Percentiles rank a stretch among this genome's conserved stretches.
These are phyloP conservation scores for Marasmius tenuissimus DNA, from an alignment of 1,284 basidiomycete species.

Conservation along the genomic window DNA sequence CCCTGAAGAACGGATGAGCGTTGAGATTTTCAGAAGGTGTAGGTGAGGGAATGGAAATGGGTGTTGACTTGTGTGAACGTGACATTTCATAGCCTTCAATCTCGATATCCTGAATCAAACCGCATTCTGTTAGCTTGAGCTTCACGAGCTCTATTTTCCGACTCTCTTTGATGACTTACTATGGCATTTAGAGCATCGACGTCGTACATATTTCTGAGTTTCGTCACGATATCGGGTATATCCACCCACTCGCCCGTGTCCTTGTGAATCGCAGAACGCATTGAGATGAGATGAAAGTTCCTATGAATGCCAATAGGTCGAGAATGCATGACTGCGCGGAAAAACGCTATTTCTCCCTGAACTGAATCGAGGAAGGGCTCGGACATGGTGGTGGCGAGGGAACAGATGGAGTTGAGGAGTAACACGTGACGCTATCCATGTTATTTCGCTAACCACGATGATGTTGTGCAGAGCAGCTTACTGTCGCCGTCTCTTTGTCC, in stretches of 20 bases:
- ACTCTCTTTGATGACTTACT: conserved; percentile 40
- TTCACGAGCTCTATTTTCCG: background rate
- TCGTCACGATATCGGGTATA: conserved; percentile 71
- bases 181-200: conserved; percentile 75
- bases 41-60: conserved; percentile 55
- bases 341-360: conserved; percentile 80
- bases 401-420: background rate
- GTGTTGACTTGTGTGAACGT: conserved; percentile 45
- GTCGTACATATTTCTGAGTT: conserved; percentile 72
- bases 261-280: conserved; percentile 68
- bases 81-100: conserved; percentile 60
- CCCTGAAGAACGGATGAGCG: conserved; percentile 66
- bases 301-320: conserved; percentile 78
- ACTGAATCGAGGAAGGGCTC: conserved; percentile 61
- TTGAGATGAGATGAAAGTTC: conserved; percentile 75
- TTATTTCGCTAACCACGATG: background rate
- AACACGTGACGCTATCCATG: background rate
- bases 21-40: conserved; percentile 65
- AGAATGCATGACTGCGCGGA: conserved; percentile 73
- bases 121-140: conserved; percentile 6
- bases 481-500: conserved; percentile 26
- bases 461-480: background rate
- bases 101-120: conserved; percentile 46
- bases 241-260: conserved; percentile 67
- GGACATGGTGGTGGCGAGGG: background rate